These are phyloP conservation scores for Melocanna baccifera DNA, from an alignment of 176 grass and related monocot species.

Conservation along the genomic window DNA sequence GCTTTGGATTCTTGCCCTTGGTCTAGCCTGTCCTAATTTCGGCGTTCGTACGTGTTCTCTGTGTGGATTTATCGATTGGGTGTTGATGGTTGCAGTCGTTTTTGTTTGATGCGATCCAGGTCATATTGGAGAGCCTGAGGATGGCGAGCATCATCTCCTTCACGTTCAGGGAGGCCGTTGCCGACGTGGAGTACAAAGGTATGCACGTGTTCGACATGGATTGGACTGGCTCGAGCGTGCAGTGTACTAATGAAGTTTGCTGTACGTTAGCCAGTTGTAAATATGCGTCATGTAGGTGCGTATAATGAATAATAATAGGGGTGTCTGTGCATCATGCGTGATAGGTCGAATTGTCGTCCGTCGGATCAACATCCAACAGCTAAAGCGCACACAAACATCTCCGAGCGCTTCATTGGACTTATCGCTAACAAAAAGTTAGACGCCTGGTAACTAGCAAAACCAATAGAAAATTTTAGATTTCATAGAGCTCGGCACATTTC, in stretches of 20 bases:
- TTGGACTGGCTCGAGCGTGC: slow-evolving; percentile 5
- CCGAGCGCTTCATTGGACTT: neutral
- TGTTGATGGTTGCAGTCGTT: neutral
- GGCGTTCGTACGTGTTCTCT: neutral
- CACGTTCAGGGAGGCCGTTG: slow-evolving; percentile 73
- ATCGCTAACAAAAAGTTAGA: neutral
- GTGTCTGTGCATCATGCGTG: neutral
- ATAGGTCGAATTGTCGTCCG: neutral
- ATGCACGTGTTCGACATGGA: slow-evolving; percentile 7
- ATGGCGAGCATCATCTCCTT: slow-evolving; percentile 73
- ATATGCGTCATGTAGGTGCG: neutral
- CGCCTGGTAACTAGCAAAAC: neutral
- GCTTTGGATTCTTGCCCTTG: neutral
- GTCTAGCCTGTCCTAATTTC: neutral
- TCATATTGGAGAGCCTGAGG: slow-evolving; percentile 64
- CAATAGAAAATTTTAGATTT: neutral
- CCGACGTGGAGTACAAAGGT: slow-evolving; percentile 68
- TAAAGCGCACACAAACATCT: neutral
- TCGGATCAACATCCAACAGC: neutral
- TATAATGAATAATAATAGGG: neutral
- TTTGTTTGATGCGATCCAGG: slow-evolving; percentile 12
- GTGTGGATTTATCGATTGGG: neutral
- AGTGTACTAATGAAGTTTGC: neutral
- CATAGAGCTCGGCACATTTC: neutral
- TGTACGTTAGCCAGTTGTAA: neutral